phyloP scores from a whole-genome alignment of 2,329 filamentous ascomycete species.

The Aspergillus fructus region DNA sequence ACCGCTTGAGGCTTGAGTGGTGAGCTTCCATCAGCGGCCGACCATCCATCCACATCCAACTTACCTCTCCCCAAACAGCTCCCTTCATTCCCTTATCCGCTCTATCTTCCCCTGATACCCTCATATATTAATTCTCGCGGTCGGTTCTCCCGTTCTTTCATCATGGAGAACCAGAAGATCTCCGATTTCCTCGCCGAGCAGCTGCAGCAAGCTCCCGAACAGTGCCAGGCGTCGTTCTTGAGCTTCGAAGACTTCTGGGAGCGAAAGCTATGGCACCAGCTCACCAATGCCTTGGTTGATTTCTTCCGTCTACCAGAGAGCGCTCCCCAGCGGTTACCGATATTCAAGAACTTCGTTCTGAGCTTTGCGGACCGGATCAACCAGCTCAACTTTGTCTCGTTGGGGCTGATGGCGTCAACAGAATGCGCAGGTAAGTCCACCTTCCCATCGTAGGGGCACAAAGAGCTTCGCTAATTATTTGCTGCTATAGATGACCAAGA shows the following conservation, averaged over 20 bases:
- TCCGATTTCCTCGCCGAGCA: slow-evolving; percentile 88
- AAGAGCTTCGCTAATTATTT: slow-evolving; percentile 8
- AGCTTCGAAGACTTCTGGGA: slow-evolving; percentile 97
- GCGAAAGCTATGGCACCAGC: slow-evolving; percentile 97
- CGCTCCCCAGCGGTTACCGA: slow-evolving; percentile 76
- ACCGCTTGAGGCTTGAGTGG: slow-evolving; percentile 20
- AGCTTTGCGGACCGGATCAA: slow-evolving; percentile 99
- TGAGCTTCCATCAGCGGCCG: slow-evolving; percentile 20
- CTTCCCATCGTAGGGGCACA: not conserved
- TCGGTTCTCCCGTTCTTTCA: slow-evolving; percentile 19
- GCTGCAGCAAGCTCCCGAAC: slow-evolving; percentile 81
- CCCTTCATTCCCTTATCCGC: slow-evolving; percentile 13
- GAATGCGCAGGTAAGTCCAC: slow-evolving; percentile 58
- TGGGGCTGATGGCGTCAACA: slow-evolving; percentile 82
- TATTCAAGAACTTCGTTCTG: slow-evolving; percentile 93
- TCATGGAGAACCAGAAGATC: slow-evolving; percentile 84
- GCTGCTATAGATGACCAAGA: slow-evolving; percentile 72
- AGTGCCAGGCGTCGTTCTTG: slow-evolving; percentile 83
- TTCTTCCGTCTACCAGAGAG: slow-evolving; percentile 86
- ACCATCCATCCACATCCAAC: slow-evolving; percentile 2
- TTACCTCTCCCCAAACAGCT: slow-evolving; percentile 5
- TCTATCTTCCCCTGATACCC: slow-evolving; percentile 7
- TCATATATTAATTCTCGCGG: not conserved
- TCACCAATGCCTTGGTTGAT: slow-evolving; percentile 81
- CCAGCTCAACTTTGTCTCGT: slow-evolving; percentile 90